phyloP scores from a whole-genome alignment of 306 rosid species.

The Rosa rugosa region DNA sequence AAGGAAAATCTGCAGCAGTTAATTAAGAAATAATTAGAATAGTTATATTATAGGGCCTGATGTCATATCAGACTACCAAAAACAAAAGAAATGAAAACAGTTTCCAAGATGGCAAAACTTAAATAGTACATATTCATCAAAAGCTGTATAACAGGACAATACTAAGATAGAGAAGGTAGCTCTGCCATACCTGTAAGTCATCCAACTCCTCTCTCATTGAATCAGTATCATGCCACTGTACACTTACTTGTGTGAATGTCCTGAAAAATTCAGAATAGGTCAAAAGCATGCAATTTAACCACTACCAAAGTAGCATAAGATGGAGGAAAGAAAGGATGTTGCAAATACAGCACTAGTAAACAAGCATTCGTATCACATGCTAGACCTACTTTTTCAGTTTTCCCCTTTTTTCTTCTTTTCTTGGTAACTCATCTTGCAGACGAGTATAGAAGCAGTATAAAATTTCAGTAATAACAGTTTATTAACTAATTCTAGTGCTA shows the following conservation, averaged over 20 bases:
- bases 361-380: neutral
- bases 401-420: neutral
- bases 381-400: neutral
- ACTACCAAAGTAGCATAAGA: neutral
- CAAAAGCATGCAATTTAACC: slow-evolving; percentile 22
- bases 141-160: neutral
- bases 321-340: neutral
- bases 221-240: slow-evolving; percentile 98
- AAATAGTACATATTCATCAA: neutral
- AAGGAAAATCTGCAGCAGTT: slow-evolving; percentile 74
- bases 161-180: slow-evolving; percentile 21
- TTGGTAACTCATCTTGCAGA: neutral
- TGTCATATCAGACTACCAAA: slow-evolving; percentile 6
- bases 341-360: neutral
- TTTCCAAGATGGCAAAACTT: neutral
- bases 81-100: neutral
- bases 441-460: neutral
- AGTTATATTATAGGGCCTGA: slow-evolving; percentile 14
- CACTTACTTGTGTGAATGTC: slow-evolving; percentile 97
- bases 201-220: slow-evolving; percentile 98
- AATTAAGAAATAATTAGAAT: slow-evolving; percentile 24
- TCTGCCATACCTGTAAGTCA: slow-evolving; percentile 74
- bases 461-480: neutral
- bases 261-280: slow-evolving; percentile 40
- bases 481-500: neutral